Evolutionary conservation across 768 basidiomycete genomes (phyloP), one percentile per base, ranked within the genome.

Genomic region (Goffeauzyma gilvescens): DNA sequence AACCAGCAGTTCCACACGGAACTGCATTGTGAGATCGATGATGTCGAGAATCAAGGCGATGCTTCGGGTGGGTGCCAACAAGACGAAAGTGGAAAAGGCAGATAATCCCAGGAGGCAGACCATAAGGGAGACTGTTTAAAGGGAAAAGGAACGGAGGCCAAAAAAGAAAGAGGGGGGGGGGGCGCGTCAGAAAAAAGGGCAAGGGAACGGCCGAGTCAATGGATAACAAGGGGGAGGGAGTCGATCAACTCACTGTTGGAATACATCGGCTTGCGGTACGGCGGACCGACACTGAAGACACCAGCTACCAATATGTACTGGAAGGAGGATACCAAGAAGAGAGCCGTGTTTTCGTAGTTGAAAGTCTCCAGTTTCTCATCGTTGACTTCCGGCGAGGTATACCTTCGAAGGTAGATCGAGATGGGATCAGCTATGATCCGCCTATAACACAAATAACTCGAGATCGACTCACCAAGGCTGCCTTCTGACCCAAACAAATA

Each of bases 231-330:
- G 38, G 18, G 7, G 17, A 14, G 15, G 22, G 10, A 18, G 9
- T 1, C 23, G 2, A 12, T 7, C 13, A 20, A 58, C 75, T 43
- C 58, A 89, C 89, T 75, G 57, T 98, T 98, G 13, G 87, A 83
- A 75, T 81, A 86, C 72, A 96, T 82, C 20, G 86, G 73, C 63
- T 83, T 81, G 38, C 93, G 75, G 63, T 90, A 98, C 4, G 93
- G 93, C 3, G 89, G 89, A 0, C 93, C 93, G 51, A 96, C 93
- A 60, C 84, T 90, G 67, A 96, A 98, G 0, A 96, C 86, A 0
- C 79, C 90, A 10, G 90, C 93, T 6, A 93, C 83, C 37, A 96
- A 69, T 55, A 96, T 84, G 63, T 98, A 98, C 66, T 98, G 93
- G 75, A 96, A 96, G 49, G 86, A 93, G 8, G 93, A 95, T 32